phyloP scores from a whole-genome alignment of 371 early-diverging fungal species.

The Mucor mucedo region DNA sequence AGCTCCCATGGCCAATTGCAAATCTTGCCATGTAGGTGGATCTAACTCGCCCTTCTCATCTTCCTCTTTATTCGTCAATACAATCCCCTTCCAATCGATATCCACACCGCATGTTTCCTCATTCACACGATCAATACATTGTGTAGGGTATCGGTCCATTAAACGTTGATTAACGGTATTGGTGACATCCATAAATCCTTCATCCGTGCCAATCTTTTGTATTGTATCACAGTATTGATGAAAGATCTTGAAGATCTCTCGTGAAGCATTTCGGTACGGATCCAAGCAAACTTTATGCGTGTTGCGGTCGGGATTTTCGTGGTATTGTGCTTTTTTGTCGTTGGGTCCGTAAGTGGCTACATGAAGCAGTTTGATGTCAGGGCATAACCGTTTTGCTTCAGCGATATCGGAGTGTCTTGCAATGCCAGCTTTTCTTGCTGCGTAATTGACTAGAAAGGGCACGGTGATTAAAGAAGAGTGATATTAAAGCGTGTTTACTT shows the following conservation, averaged over 20 bases:
- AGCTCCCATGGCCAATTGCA: conserved; percentile 79
- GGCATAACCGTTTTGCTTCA: conserved; percentile 72
- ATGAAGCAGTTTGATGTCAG: conserved; percentile 80
- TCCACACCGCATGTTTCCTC: conserved; percentile 30
- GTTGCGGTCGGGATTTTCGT: conserved; percentile 64
- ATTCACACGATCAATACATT: conserved; percentile 32
- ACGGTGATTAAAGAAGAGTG: neutral
- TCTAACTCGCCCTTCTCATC: conserved; percentile 20
- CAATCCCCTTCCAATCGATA: conserved; percentile 44
- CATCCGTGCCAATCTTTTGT: conserved; percentile 81
- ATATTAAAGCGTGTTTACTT: neutral
- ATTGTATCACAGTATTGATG: conserved; percentile 51
- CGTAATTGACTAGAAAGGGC: conserved; percentile 56
- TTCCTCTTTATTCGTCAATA: conserved; percentile 34
- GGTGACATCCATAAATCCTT: conserved; percentile 89
- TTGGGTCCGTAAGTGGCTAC: conserved; percentile 82
- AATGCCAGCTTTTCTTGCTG: conserved; percentile 60
- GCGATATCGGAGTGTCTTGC: conserved; percentile 48
- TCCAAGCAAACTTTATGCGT: conserved; percentile 93
- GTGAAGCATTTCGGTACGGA: conserved; percentile 76
- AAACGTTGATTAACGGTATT: conserved; percentile 66
- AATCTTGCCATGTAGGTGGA: conserved; percentile 61
- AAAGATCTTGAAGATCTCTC: conserved; percentile 75
- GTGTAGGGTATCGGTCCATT: conserved; percentile 47
- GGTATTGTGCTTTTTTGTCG: conserved; percentile 70